Evolutionary conservation across 2,329 filamentous ascomycete species (phyloP), one percentile per base, ranked within the genome.

Genomic region (Colletotrichum sp.): DNA sequence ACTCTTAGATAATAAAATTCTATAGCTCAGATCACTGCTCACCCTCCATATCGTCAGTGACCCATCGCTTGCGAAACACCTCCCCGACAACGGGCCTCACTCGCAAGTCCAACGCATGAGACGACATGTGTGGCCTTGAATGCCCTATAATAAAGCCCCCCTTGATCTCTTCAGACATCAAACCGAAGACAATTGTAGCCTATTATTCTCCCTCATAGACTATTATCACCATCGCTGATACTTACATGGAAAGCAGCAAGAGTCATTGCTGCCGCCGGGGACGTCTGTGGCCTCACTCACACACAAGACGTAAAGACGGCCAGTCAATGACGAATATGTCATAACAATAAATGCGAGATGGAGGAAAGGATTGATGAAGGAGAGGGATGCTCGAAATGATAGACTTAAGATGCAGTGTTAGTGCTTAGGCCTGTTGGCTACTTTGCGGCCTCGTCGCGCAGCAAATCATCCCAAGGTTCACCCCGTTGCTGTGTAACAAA

Each of bases 401-500:
- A 0, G 16, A 44, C 5, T 10, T 0, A 44, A 16, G 0, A 0
- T 44, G 0, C 1, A 2, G 39, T 44, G 3, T 44, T n/a, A 2
- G 39, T 10, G 5, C 2, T 2, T 10, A 44, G 39, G 39, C 5
- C 16, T 44, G 16, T 44, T 44, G 39, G 9, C 2, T 44, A 44
- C 16, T 44, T 44, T 44, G 39, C 0, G 5, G 39, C 39, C 9
- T 44, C 18, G 18, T 44, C 18, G 39, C 18, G 39, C 18, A 12
- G 1, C 39, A n/a, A 10, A 44, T 3, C 18, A n/a, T n/a, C 9
- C 5, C 39, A 12, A n/a, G 9, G 9, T 44, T n/a, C n/a, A n/a
- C n/a, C 8, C 36, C 36, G 5, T 44, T 44, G 39, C 18, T 44
- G 39, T n/a, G 3, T 44, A 6, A 0, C 5, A 3, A 44, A 44